These are phyloP conservation scores for Colletotrichum destructivum DNA, from an alignment of 2,329 filamentous ascomycete genomes.

Conservation along the genomic window DNA sequence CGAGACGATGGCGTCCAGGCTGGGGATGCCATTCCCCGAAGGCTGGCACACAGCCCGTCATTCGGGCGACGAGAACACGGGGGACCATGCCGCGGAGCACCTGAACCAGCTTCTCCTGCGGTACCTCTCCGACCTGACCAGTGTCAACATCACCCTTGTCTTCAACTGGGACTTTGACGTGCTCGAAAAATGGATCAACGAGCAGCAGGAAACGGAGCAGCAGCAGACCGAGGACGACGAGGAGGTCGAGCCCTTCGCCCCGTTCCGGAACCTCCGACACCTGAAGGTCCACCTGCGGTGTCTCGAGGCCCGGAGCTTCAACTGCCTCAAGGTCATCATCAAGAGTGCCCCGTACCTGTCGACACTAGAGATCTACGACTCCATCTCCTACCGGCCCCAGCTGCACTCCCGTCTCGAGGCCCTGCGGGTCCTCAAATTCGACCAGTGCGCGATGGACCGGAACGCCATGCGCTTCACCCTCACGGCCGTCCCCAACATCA, in stretches of 20 bases:
- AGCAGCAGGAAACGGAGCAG: not conserved
- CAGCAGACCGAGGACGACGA: not conserved
- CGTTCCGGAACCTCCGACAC: not conserved
- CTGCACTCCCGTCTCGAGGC: not conserved
- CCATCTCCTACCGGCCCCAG: not conserved
- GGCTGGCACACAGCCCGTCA: not conserved
- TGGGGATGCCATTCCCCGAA: not conserved
- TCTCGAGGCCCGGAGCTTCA: not conserved
- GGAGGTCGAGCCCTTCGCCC: not conserved
- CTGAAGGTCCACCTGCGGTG: not conserved
- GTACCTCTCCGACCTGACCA: not conserved
- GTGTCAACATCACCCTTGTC: not conserved
- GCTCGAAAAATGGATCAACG: not conserved
- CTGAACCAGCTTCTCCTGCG: slow-evolving; percentile 3
- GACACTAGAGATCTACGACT: slow-evolving; percentile 6
- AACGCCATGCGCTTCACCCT: slow-evolving; percentile 2
- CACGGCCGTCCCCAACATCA: slow-evolving; percentile 5
- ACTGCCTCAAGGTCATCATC: not conserved
- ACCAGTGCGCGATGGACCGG: slow-evolving; percentile 3
- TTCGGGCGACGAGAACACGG: not conserved
- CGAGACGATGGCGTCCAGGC: not conserved
- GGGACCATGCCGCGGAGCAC: slow-evolving; percentile 1
- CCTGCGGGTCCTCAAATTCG: not conserved
- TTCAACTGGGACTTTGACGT: not conserved
- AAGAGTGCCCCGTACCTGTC: not conserved